Base-by-base conservation (phyloP, 2,329 filamentous ascomycete genomes). In the Leptodontidium sp. region DNA sequence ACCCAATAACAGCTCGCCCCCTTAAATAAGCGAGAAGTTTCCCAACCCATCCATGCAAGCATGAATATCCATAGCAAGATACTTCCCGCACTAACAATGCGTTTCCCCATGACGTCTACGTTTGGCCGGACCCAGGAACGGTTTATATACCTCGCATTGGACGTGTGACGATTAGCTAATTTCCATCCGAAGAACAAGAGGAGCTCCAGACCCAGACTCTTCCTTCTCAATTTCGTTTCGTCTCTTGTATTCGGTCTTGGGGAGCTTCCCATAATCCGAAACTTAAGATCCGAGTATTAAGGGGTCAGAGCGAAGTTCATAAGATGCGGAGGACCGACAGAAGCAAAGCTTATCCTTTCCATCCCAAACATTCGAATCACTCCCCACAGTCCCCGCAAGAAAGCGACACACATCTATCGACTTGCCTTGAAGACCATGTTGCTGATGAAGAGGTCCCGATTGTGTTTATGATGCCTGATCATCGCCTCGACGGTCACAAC, bases 401-500 rank as follows among this genome's bases (percentile, higher is more conserved):
- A 47, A 52, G 40, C 11, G n/a, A 62, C 11, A 12, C 6, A 45
- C 45, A 45, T n/a, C 29, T 62, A 15, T 62, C 55, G 11, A 50
- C 47, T 12, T 59, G 12, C 11, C 45, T 57, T 17, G 61, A 53
- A 4, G 43, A 32, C 40, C 32, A 58, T n/a, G 66, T 64, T 35
- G 59, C 55, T 17, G 45, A 64, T 15, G 67, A 65, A 38, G 70
- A 69, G 43, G 53, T 69, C 14, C 70, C 67, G 1, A 71, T 71
- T 2, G 59, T 71, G 9, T 68, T 64, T 32, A 43, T 64, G 55
- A 61, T 45, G 11, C 61, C 66, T 26, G 32, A 55, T 15, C 6
- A 62, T 38, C 40, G 38, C 32, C 45, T 45, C 9, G 21, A 35
- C 26, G 26, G 24, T 5, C 32, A 52, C 4, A 35, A 35, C 26